Percentiles rank a stretch among this genome's conserved stretches.
Conservation (phyloP, 495 filamentous ascomycete genomes). For the Lepidopterella palustris region DNA sequence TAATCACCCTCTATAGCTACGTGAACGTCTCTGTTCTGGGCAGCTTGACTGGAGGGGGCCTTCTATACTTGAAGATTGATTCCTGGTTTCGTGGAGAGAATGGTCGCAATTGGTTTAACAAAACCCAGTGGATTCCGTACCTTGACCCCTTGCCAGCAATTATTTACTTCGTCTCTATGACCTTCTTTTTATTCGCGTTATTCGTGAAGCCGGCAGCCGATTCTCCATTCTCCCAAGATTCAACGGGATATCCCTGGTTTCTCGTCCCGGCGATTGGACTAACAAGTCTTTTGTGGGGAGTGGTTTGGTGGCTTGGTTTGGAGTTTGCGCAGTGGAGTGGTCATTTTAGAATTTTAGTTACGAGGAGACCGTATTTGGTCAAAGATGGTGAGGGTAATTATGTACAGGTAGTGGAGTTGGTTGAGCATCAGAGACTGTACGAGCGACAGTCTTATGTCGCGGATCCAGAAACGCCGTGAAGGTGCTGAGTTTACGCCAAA, state of each 20-base stretch:
- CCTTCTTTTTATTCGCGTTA: background rate
- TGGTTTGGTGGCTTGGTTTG: conserved; percentile 6
- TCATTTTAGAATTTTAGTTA: background rate
- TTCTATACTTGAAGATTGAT: conserved; percentile 2
- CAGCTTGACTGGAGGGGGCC: background rate
- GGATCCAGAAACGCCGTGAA: too few relatives aligned
- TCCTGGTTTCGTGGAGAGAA: background rate
- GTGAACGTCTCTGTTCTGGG: background rate
- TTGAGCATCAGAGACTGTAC: background rate
- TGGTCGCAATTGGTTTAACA: background rate
- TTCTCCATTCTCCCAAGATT: background rate
- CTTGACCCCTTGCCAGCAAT: background rate
- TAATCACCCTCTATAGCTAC: conserved; percentile 5
- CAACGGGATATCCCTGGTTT: background rate
- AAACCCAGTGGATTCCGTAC: background rate
- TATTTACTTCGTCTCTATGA: background rate
- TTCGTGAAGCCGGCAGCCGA: background rate
- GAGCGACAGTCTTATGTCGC: too few relatives aligned
- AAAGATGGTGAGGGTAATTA: background rate
- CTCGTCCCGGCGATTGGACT: background rate
- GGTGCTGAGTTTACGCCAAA: too few relatives aligned
- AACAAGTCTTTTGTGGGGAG: conserved; percentile 1
- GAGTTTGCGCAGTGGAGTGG: background rate
- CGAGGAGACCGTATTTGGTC: background rate
- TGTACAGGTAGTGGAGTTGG: background rate